These are phyloP conservation scores for Apiospora marii DNA, from an alignment of 2,329 filamentous ascomycete genomes.

Conservation along the genomic window DNA sequence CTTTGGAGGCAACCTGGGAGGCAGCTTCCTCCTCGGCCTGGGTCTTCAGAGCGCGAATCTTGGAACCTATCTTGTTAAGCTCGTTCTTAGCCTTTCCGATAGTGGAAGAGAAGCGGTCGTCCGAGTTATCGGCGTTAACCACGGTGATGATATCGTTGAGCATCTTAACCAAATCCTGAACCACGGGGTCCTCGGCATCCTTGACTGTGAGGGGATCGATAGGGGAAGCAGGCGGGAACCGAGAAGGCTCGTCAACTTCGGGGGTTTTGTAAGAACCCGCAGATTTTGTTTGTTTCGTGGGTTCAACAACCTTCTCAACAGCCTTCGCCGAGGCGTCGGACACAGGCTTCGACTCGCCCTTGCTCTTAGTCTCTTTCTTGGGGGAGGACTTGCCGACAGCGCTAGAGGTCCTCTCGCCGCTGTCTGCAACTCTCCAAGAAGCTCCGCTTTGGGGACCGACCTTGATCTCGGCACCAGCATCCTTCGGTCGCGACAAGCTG, in stretches of 20 bases:
- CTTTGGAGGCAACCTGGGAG: constrained; percentile 74
- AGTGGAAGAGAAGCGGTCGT: constrained; percentile 78
- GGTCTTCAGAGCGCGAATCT: constrained; percentile 78
- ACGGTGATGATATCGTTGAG: constrained; percentile 96
- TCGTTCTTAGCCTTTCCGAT: constrained; percentile 88
- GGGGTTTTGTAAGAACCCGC: constrained; percentile 56
- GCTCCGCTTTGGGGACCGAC: constrained; percentile 88
- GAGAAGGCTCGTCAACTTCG: constrained; percentile 72
- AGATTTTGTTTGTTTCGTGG: constrained; percentile 38
- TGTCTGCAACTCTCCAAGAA: constrained; percentile 62
- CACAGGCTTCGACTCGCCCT: constrained; percentile 37
- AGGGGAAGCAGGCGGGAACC: constrained; percentile 68
- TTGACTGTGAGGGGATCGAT: constrained; percentile 82
- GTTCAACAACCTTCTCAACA: constrained; percentile 25
- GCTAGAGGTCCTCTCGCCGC: constrained; percentile 41
- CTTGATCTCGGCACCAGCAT: constrained; percentile 75
- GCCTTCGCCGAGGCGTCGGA: constrained; percentile 30
- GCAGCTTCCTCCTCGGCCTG: constrained; percentile 76
- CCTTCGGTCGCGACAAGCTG: constrained; percentile 58
- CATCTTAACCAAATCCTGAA: constrained; percentile 93
- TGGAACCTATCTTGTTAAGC: constrained; percentile 77
- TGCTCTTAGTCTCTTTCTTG: constrained; percentile 33
- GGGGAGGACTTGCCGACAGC: constrained; percentile 40
- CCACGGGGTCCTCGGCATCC: constrained; percentile 82
- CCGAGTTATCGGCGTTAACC: constrained; percentile 85